A percentile compares a stretch with the other conserved stretches of the same genome.
These are phyloP conservation scores for Diphasiastrum complanatum DNA, from an alignment of 83 land plant genomes.

Conservation along the genomic window DNA sequence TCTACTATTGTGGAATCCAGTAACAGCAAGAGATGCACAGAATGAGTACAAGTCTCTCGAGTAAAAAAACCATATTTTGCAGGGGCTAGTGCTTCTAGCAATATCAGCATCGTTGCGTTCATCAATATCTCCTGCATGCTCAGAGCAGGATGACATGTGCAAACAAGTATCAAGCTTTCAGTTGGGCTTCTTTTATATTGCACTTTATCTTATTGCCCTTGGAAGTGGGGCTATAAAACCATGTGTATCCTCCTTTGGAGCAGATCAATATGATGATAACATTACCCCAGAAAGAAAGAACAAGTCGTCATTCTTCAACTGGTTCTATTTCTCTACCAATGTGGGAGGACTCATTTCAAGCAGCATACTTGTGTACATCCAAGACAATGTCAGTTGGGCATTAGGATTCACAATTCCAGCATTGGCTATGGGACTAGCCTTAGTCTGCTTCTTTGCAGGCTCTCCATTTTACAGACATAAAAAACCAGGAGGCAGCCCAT, in stretches of 20 bases:
- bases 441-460: not conserved
- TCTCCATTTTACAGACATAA: not conserved
- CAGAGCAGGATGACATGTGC: too few species aligned
- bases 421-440: not conserved
- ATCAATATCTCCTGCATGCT: not conserved
- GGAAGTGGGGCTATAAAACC: not conserved
- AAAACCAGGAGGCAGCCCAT: not conserved
- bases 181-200: not conserved
- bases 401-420: not conserved
- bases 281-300: not conserved
- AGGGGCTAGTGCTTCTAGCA: not conserved
- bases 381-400: not conserved
- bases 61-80: too few species aligned
- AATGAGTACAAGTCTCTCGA: too few species aligned
- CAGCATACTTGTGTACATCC: not conserved
- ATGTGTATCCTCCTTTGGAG: not conserved
- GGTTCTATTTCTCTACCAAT: not conserved
- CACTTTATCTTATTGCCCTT: conserved; percentile 1
- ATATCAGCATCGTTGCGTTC: not conserved
- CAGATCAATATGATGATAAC: not conserved
- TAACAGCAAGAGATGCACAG: too few species aligned
- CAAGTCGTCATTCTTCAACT: too few species aligned
- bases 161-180: not conserved
- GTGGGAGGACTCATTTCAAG: not conserved
- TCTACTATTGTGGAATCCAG: too few species aligned